Percentiles rank a stretch among this genome's conserved stretches.
Evolutionary conservation across 345 rosid genomes (phyloP).

Genomic region (Hibiscus syriacus): DNA sequence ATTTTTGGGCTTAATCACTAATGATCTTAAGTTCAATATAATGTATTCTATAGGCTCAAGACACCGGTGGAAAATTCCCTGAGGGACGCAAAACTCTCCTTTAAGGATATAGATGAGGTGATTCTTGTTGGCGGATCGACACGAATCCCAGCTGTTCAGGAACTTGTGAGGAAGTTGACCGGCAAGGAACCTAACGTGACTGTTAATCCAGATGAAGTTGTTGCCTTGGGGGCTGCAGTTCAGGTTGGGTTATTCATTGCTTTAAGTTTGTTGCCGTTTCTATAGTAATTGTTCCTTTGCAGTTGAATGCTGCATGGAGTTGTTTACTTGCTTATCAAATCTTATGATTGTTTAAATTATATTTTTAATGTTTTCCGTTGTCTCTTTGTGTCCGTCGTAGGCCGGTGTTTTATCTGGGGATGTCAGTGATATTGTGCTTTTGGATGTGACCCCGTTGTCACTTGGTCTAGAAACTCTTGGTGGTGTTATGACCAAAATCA

Average conservation of each 20-base stretch:
- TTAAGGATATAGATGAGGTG: slow-evolving; percentile 85
- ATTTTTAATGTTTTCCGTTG: background rate
- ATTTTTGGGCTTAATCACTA: background rate
- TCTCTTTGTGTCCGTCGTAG: background rate
- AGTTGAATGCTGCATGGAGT: background rate
- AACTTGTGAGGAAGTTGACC: slow-evolving; percentile 77
- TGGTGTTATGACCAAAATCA: background rate
- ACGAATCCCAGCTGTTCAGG: slow-evolving; percentile 94
- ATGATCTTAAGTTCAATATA: background rate
- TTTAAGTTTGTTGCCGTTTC: background rate
- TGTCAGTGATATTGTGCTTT: background rate
- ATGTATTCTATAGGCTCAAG: slow-evolving; percentile 44
- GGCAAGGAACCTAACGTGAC: slow-evolving; percentile 97
- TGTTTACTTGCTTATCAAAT: background rate
- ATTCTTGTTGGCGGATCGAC: slow-evolving; percentile 99
- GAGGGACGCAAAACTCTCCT: slow-evolving; percentile 82
- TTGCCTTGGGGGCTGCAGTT: slow-evolving; percentile 98
- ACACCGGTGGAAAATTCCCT: slow-evolving; percentile 78
- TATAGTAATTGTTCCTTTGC: background rate
- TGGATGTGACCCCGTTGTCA: background rate
- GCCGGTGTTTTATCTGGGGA: background rate
- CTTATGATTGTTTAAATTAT: background rate
- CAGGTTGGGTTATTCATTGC: slow-evolving; percentile 46
- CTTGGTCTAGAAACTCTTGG: background rate
- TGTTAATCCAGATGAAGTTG: slow-evolving; percentile 96